Base-by-base conservation (phyloP, 345 rosid species). In the Pistacia integerrima region DNA sequence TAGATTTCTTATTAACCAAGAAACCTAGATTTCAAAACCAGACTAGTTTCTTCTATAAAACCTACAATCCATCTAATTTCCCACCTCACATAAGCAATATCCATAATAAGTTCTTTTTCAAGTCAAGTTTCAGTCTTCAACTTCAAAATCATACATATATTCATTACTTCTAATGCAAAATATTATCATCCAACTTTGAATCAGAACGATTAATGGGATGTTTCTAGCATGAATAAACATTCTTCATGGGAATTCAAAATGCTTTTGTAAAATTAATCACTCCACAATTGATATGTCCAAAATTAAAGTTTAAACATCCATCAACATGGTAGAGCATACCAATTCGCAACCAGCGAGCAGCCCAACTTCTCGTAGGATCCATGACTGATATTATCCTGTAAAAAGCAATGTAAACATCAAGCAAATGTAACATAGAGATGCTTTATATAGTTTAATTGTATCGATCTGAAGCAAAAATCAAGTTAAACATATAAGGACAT, bases 281-380 rank as follows among this genome's bases (percentile, higher is more conserved):
- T 7, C 9, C 6, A 41, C 46, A 41, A 41, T 0, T 5, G 8
- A 5, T 5, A 41, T 41, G 46, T 41, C 46, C 46, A 41, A 41
- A 41, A 41, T 41, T 7, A 41, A 41, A 41, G 9, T 41, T 41
- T 41, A 41, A 41, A 41, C 44, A 41, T 41, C 44, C 44, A 41
- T 8, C 44, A 41, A 41, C 46, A 33, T 5, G 11, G 30, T 48
- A 30, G 56, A 75, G 82, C 82, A 72, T 91, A 96, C 99, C 93
- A 64, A 92, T 92, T 79, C 98, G 85, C 79, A 93, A 78, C 99
- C 99, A 95, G 55, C 99, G 92, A 73, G 98, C 99, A 41, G 97
- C 97, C 99, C 97, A 96, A 79, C 97, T 93, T 84, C 98, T 88
- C 75, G 75, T 73, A 16, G 97, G 99, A 79, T 96, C 99, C 97